Base-by-base conservation (phyloP, 345 rosid species). In the Pugionium cornutum region DNA sequence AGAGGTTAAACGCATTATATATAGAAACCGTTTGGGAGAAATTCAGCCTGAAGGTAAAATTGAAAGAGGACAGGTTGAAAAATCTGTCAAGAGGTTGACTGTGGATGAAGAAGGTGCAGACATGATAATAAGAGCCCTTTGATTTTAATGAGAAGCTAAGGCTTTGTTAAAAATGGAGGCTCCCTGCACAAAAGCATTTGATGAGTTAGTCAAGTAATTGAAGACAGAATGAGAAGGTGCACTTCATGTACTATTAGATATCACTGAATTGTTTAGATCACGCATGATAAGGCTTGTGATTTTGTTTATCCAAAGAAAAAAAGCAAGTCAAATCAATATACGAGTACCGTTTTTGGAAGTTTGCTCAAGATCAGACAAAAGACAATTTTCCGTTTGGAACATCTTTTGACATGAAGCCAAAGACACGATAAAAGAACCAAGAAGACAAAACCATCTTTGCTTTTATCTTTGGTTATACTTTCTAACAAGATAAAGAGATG, bases 1-100 rank as follows among this genome's bases (percentile, higher is more conserved):
- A 74, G 27, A 55, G 50, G 55, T 53, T 70, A 51, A 74, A 61
- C 11, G 73, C 76, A 6, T 44, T 47, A 46, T 50, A 55, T 37
- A 10, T 66, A 10, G 67, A 69, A 30, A 56, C 57, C 6, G 57
- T 53, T 2, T 69, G 3, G 73, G 81, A 60, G 26, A 7, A 18
- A 8, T 69, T 33, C 49, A 36, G 27, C 29, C 64, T 34, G 51
- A 57, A 52, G 51, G 42, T 45, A 54, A 34, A 18, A 27, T 64
- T 0, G 50, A 67, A 31, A 56, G 74, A 67, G 27, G 25, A 52
- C 4, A 0, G 0, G 59, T 64, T 0, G 35, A 53, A 52, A 66
- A 47, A 66, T 25, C 51, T 32, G 58, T 71, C 44, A 47, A 36
- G 56, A 64, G 65, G 39, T 67, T 72, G 43, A 28, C 44, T 6